These are phyloP conservation scores for Arctostaphylos glauca DNA, from an alignment of 148 eudicot species.

Conservation along the genomic window DNA sequence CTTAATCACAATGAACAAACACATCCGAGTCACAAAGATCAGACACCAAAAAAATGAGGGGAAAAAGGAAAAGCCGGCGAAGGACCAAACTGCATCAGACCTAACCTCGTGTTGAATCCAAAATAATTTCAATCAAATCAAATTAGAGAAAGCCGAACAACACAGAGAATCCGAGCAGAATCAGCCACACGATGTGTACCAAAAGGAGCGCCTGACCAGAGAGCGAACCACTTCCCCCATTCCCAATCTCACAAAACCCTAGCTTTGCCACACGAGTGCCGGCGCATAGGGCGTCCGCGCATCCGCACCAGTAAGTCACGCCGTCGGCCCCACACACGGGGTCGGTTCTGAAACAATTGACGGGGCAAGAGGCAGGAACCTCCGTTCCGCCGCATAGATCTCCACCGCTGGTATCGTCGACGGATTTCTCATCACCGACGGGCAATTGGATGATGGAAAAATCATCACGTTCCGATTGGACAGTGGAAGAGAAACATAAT, in stretches of 20 bases:
- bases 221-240: conserved; percentile 59
- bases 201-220: conserved; percentile 79
- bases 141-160: conserved; percentile 68
- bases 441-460: conserved; percentile 40
- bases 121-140: conserved; percentile 18
- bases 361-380: conserved; percentile 49
- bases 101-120: conserved; percentile 5
- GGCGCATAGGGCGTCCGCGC: conserved; percentile 74
- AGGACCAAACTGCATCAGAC: neutral
- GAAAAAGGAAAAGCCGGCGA: neutral
- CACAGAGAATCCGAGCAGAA: conserved; percentile 65
- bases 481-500: conserved; percentile 24
- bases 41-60: neutral
- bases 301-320: conserved; percentile 96
- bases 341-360: conserved; percentile 76
- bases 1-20: neutral
- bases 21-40: neutral
- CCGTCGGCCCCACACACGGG: conserved; percentile 90
- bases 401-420: neutral
- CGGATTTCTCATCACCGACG: conserved; percentile 17
- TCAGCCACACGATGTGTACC: conserved; percentile 79
- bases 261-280: conserved; percentile 56
- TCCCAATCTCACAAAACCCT: conserved; percentile 78
- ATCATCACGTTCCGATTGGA: conserved; percentile 21
- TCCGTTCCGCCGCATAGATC: conserved; percentile 22